These are phyloP conservation scores for Polychaeton citri DNA, from an alignment of 2,329 filamentous ascomycete genomes.

Conservation along the genomic window DNA sequence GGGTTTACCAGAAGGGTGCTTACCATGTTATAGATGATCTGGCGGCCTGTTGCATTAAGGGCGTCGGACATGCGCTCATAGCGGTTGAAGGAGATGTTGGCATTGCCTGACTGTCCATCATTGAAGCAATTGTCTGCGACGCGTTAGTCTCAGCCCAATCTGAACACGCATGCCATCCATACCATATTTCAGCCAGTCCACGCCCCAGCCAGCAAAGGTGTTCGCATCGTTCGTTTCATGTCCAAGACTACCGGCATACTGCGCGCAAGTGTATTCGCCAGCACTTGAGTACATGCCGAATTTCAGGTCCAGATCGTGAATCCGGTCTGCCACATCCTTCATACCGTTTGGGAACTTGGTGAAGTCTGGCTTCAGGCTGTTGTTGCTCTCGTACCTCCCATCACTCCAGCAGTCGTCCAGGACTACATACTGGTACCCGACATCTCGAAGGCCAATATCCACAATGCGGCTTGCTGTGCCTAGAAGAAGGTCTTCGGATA, in stretches of 20 bases:
- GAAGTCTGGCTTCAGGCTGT: conserved; percentile 27
- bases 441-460: conserved; percentile 32
- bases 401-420: conserved; percentile 42
- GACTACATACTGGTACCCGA: conserved; percentile 38
- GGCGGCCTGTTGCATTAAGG: conserved; percentile 31
- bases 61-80: conserved; percentile 38
- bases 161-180: not conserved
- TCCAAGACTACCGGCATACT: conserved; percentile 33
- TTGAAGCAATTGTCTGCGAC: conserved; percentile 29
- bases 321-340: conserved; percentile 28
- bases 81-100: conserved; percentile 31
- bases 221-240: conserved; percentile 41
- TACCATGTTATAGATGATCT: conserved; percentile 33
- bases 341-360: conserved; percentile 36
- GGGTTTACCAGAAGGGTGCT: too few relatives aligned
- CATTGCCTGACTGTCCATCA: conserved; percentile 36
- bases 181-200: conserved; percentile 39
- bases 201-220: conserved; percentile 38
- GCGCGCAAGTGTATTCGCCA: conserved; percentile 28
- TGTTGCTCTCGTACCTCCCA: conserved; percentile 31
- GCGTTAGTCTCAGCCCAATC: not conserved
- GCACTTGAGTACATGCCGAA: conserved; percentile 42
- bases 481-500: conserved; percentile 33
- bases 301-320: conserved; percentile 36
- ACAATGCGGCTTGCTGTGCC: conserved; percentile 33